Conservation (phyloP, 257 asterid species). For the Vinca minor region DNA sequence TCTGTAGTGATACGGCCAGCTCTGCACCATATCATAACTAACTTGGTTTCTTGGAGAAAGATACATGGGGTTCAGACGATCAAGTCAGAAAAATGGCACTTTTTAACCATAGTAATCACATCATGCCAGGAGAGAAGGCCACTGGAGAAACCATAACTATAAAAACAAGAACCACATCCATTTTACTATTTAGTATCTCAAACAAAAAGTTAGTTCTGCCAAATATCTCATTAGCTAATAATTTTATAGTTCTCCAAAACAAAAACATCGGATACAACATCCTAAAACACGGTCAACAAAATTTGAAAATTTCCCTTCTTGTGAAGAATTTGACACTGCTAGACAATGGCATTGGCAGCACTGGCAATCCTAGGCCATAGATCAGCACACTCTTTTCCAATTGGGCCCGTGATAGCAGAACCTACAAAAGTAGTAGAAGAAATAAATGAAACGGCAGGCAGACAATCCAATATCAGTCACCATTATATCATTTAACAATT, state of each 20-base stretch:
- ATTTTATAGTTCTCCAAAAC: conserved; percentile 1
- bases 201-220: no score
- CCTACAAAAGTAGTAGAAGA: conserved; percentile 12
- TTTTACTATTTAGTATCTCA: background rate
- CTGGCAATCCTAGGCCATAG: conserved; percentile 57
- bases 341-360: conserved; percentile 54
- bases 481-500: no score
- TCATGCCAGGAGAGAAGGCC: no score
- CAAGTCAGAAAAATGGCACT: no score
- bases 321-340: conserved; percentile 6
- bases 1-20: no score
- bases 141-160: background rate
- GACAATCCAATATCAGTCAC: no score
- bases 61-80: no score
- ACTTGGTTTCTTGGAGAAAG: no score
- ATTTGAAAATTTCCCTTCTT: background rate
- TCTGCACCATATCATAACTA: no score
- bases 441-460: background rate
- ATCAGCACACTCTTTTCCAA: conserved; percentile 52
- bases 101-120: no score
- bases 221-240: conserved; percentile 6
- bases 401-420: conserved; percentile 50
- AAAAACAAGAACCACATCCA: background rate
- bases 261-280: conserved; percentile 2
- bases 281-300: background rate